Evolutionary conservation across 345 rosid species (phyloP).

Genomic region (Leavenworthia alabamica): DNA sequence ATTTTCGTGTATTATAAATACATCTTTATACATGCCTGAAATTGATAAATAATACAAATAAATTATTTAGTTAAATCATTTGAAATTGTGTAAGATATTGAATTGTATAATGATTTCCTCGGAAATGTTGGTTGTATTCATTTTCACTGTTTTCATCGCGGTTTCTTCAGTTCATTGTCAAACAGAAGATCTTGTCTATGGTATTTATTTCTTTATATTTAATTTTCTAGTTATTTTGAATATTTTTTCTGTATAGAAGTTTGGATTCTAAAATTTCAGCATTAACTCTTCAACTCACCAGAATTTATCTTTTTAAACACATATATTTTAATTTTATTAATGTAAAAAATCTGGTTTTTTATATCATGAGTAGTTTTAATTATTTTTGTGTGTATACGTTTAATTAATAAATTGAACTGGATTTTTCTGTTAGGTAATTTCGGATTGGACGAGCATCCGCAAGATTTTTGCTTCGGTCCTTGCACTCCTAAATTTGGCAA

Average conservation of each 20-base stretch:
- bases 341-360: neutral
- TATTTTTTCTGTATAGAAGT: no score
- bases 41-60: neutral
- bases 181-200: neutral
- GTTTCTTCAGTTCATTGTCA: neutral
- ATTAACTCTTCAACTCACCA: no score
- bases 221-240: no score
- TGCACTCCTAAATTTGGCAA: slow-evolving; percentile 1
- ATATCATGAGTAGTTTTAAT: neutral
- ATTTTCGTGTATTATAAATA: neutral
- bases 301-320: no score
- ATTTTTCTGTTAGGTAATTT: neutral
- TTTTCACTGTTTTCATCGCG: neutral
- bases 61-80: neutral
- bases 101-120: neutral
- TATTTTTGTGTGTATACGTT: neutral
- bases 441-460: neutral
- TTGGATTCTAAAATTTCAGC: no score
- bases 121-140: neutral
- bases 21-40: neutral
- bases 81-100: neutral
- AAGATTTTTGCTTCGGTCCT: neutral
- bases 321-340: no score
- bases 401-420: neutral
- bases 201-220: neutral